phyloP scores from a whole-genome alignment of 2,329 filamentous ascomycete species.

The Fusarium tupiense region DNA sequence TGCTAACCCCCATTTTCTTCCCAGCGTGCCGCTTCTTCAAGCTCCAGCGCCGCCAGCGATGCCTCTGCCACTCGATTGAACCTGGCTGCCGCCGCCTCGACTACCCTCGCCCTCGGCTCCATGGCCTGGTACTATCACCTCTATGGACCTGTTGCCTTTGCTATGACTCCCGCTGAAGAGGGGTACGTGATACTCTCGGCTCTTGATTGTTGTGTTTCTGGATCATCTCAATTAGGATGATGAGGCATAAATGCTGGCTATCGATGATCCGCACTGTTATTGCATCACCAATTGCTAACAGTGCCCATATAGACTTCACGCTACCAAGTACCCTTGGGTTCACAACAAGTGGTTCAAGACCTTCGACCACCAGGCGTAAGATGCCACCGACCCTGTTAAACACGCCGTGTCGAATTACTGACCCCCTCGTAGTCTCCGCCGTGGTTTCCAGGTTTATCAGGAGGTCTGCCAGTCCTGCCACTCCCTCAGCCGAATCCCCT shows the following conservation, averaged over 20 bases:
- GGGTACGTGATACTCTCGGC: constrained; percentile 74
- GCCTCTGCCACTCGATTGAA: constrained; percentile 82
- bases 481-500: constrained; percentile 93
- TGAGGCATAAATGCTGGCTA: constrained; percentile 50
- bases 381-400: constrained; percentile 37
- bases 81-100: constrained; percentile 86
- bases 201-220: constrained; percentile 13
- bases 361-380: constrained; percentile 96
- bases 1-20: constrained; percentile 52
- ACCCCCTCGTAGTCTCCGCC: constrained; percentile 76
- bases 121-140: constrained; percentile 98
- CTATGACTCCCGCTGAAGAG: constrained; percentile 94
- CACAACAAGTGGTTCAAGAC: constrained; percentile 93
- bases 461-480: constrained; percentile 99
- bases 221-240: constrained; percentile 13
- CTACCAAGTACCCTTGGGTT: constrained; percentile 94
- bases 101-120: constrained; percentile 85
- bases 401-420: constrained; percentile 21
- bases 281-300: constrained; percentile 44
- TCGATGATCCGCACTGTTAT: constrained; percentile 23
- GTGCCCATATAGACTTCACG: constrained; percentile 76
- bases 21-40: constrained; percentile 76
- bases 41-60: constrained; percentile 76
- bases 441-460: constrained; percentile 99
- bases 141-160: constrained; percentile 87